Evolutionary conservation across 352 stramenopile species (phyloP), one percentile per base, ranked within the genome.

Genomic region (Phytophthora niederhauseri): DNA sequence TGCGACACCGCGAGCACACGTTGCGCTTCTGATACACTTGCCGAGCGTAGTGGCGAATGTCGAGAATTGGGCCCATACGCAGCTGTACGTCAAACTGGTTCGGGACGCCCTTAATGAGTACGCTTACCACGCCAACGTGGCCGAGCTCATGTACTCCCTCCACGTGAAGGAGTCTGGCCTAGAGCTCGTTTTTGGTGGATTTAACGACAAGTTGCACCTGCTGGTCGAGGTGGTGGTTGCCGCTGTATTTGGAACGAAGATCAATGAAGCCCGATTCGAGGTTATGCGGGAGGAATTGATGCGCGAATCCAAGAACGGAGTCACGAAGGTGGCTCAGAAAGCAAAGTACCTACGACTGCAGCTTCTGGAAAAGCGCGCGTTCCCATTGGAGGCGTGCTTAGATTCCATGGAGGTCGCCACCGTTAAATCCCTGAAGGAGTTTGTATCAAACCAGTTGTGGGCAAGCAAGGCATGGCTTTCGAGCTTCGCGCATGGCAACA

Each of bases 401-500:
- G 63, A 67, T 4, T 80, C 86, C 20, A 67, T 90, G 0, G 73
- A 92, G 41, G 56, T 57, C 9, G 48, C 70, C 9, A 90, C 79
- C 0, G 56, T 80, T 1, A 70, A 80, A 8, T 66, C 73, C 4
- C 66, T 95, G 0, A 70, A 73, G 1, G 20, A 26, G 0, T 95
- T 86, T 28, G 63, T 85, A 4, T 64, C 70, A 9, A 77, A 57
- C 2, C 58, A 68, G 3, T 60, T 96, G 4, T 96, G 87, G 87
- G 57, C 61, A 49, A 63, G 66, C 14, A 80, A 80, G 12, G 78
- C 72, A 4, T 82, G 80, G 59, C 48, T 94, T 5, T 74, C 80
- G 2, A 86, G 76, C 20, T 88, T 96, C 60, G 86, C 80, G 4
- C 85, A 96, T 52, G 89, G 89, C 20, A 96, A 96, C 58, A 68